phyloP scores from a whole-genome alignment of 202 grass and related monocot genomes.

The Musa balbisiana region DNA sequence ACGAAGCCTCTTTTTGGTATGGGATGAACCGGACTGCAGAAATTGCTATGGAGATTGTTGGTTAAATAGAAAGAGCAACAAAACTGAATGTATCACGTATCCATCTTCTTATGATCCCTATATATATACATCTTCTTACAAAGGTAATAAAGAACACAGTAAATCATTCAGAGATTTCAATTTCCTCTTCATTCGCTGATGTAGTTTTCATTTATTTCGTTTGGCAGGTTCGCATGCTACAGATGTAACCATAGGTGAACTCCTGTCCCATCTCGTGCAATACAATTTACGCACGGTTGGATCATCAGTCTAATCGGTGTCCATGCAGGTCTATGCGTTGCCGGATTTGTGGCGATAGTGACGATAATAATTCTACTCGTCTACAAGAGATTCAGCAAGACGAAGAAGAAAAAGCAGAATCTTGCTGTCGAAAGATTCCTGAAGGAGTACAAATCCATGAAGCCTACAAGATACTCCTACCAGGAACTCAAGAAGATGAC shows the following conservation, averaged over 20 bases:
- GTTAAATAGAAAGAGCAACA: not conserved
- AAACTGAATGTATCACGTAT: not conserved
- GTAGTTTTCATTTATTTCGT: not conserved
- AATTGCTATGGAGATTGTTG: not conserved
- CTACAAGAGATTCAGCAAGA: not conserved
- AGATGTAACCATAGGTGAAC: not conserved
- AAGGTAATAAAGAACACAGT: too few relatives aligned
- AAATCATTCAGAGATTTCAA: too few relatives aligned
- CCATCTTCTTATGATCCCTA: too few relatives aligned
- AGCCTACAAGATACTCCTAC: conserved; percentile 10
- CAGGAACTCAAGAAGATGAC: conserved; percentile 13
- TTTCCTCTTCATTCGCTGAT: too few relatives aligned
- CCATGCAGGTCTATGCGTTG: not conserved
- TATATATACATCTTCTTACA: too few relatives aligned
- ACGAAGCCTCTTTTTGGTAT: not conserved
- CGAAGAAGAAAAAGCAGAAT: not conserved
- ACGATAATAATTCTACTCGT: not conserved
- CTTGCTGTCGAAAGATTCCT: conserved; percentile 3
- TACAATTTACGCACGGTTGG: too few relatives aligned
- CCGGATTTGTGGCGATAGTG: not conserved
- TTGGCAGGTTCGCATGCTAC: not conserved
- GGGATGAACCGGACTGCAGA: not conserved
- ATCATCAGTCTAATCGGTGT: too few relatives aligned
- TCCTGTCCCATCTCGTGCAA: too few relatives aligned
- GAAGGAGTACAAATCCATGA: conserved; percentile 5